Evolutionary conservation across 768 basidiomycete genomes (phyloP), one percentile per base, ranked within the genome.

Genomic region (Ramaria rubella): DNA sequence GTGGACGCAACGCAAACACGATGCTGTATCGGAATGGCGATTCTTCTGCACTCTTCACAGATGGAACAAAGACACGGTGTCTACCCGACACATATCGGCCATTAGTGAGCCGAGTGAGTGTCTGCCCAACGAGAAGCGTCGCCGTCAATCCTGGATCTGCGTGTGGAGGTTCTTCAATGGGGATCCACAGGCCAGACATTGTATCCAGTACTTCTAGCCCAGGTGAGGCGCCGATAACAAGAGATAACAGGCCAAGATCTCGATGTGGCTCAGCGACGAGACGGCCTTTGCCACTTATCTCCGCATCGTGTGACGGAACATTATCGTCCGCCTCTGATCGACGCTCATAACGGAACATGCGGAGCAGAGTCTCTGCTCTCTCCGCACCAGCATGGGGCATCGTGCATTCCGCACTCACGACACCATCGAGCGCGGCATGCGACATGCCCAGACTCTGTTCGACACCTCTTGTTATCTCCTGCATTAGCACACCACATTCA

Each of bases 281-380:
- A 6, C 59, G 59, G 17, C 50, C 31, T 33, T 55, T 55, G 12
- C 54, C 53, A 52, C 33, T 24, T 52, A 23, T 26, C 24, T 31
- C 43, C 6, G 44, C 21, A 11, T 58, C 50, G 19, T 31, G 49
- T 30, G 49, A 21, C 31, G 29, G 21, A 12, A 49, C 17, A 49
- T 48, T 49, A 43, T 49, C 55, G 26, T 24, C 15, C 19, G 36
- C 23, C 24, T 52, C 51, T 24, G 61, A 38, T 17, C 43, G 59
- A 5, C 61, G 59, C 14, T 62, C 61, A 52, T 62, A 62, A 26
- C 61, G 55, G 52, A 62, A 62, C 59, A 62, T 58, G 4, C 61
- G 27, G 12, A 62, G 48, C 23, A 62, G 57, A 9, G 61, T 60
- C 27, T 59, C 59, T 0, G 60, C 55, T 23, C 52, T 55, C 17